A percentile compares a stretch with the other conserved stretches of the same genome.
Conservation (phyloP, 257 asterid species). For the Catharanthus roseus region DNA sequence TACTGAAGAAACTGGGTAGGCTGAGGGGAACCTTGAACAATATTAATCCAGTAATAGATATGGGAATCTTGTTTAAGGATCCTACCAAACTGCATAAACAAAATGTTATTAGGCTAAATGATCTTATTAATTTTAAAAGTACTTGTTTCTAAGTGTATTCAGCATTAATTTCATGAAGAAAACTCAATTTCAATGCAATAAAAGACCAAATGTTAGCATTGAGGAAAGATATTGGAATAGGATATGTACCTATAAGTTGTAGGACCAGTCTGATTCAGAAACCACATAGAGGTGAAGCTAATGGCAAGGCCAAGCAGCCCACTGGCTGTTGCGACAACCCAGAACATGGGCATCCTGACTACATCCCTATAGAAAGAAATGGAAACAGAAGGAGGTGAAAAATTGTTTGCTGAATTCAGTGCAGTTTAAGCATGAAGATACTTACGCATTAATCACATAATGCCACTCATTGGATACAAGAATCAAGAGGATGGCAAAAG, state of each 20-base stretch:
- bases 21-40: constrained; percentile 42
- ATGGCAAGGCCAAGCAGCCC: constrained; percentile 48
- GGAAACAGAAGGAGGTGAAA: constrained; percentile 1
- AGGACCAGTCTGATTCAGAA: constrained; percentile 44
- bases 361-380: constrained; percentile 28
- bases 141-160: neutral
- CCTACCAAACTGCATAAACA: constrained; percentile 39
- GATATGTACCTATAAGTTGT: constrained; percentile 41
- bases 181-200: neutral
- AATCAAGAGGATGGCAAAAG: constrained; percentile 41
- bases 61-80: constrained; percentile 48
- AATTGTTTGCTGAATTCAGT: neutral
- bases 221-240: neutral
- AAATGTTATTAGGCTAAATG: neutral
- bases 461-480: constrained; percentile 40
- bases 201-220: neutral
- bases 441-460: constrained; percentile 36
- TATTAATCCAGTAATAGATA: constrained; percentile 39
- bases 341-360: constrained; percentile 35
- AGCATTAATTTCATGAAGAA: neutral
- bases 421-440: neutral
- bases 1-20: constrained; percentile 39
- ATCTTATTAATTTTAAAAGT: neutral
- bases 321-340: constrained; percentile 48
- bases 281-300: constrained; percentile 54